Base-by-base conservation (phyloP, 2,329 filamentous ascomycete genomes). In the Podosphaera fusca region DNA sequence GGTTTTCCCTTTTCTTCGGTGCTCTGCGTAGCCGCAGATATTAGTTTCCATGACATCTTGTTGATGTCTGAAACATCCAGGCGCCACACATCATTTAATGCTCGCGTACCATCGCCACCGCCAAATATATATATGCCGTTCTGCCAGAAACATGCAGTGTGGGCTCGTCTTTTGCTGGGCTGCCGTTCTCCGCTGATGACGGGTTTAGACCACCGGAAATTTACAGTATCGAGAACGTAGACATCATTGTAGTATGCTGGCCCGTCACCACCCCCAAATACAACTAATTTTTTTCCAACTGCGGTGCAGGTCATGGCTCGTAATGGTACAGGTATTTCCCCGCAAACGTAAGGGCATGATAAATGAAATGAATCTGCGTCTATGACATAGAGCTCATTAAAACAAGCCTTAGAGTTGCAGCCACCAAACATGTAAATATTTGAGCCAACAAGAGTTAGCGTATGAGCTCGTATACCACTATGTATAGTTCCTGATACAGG, bases 101-200 rank as follows among this genome's bases (percentile, higher is more conserved):
- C 81, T 52, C 79, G 73, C n/a, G 82, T 78, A 50, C 81, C 81
- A 64, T 85, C 81, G 46, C 81, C 81, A 53, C 81, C 81, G 35
- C 81, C 81, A 65, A 85, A 85, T n/a, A 85, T 71, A 65, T 84
- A 84, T 61, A 85, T 79, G 34, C 81, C 81, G 62, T 79, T 83
- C 67, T 81, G 81, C 69, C 84, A 82, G 29, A 84, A 69, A 62
- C 81, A 84, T n/a, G 81, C 80, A 2, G 81, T 84, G 66, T 85
- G 81, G 2, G 81, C 81, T 55, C 81, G 72, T 30, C 81, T 73
- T 61, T 79, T 78, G 58, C 77, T 80, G 0, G 81, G 81, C 31
- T 73, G 66, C 57, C 71, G 71, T 60, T 81, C 78, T 36, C 79
- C 77, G 50, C 61, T 63, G 56, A 84, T 77, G 47, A 74, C 74